A percentile compares a stretch with the other conserved stretches of the same genome.
Conservation (phyloP, 306 rosid species). For the Cucumis cinereus region DNA sequence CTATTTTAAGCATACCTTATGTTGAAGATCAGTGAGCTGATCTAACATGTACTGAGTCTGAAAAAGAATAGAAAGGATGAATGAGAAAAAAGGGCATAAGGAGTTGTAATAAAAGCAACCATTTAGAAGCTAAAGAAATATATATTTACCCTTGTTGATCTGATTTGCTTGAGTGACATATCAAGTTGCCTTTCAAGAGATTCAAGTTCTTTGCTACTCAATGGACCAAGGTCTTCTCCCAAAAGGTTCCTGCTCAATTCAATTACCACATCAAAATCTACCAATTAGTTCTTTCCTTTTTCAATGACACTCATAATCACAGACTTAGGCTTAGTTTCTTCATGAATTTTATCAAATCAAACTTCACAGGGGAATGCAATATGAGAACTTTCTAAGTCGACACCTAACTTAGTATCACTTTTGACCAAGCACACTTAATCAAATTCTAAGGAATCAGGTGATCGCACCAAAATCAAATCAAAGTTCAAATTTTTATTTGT, state of each 20-base stretch:
- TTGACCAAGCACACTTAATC: no score
- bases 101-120: background rate
- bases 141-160: constrained; percentile 72
- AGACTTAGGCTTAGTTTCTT: no score
- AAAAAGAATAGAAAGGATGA: background rate
- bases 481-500: no score
- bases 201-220: constrained; percentile 85
- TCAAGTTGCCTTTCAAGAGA: constrained; percentile 94
- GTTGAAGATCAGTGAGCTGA: constrained; percentile 84
- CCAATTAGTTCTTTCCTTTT: background rate
- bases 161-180: constrained; percentile 76
- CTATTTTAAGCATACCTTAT: constrained; percentile 29
- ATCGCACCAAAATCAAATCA: no score
- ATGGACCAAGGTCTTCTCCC: constrained; percentile 95
- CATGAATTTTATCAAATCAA: no score
- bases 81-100: background rate
- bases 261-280: background rate
- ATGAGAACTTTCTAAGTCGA: no score
- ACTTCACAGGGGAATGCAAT: no score
- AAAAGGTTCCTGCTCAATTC: constrained; percentile 49
- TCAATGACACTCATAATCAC: no score
- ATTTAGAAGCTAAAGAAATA: background rate
- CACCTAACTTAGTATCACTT: no score
- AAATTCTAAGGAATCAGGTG: no score
- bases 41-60: constrained; percentile 90